Base-by-base conservation (phyloP, 108 stramenopile species). In the Pseudonitzschia pungens region DNA sequence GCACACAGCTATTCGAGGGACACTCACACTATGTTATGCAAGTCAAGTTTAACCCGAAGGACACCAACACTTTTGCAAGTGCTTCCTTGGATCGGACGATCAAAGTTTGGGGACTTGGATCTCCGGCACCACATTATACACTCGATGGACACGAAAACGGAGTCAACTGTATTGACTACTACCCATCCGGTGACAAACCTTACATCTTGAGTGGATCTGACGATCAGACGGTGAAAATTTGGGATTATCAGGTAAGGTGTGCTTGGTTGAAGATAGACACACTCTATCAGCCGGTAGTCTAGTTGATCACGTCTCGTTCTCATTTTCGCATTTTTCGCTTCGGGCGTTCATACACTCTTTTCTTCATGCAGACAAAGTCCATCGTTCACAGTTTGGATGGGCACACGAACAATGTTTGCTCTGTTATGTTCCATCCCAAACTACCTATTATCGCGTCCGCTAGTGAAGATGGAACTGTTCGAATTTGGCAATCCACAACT, bases 1-100 rank as follows among this genome's bases (percentile, higher is more conserved):
- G 96, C 82, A 95, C 91, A 2, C 93, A 96, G 81, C 64, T 89
- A 65, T 98, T 96, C 68, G 99, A 98, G 80, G 99, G 99, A 44
- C 99, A 99, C 84, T 84, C 92, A 14, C 99, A 99, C 74, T 99
- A 99, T 67, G 99, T 99, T 64, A 99, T 99, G 99, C 96, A 96
- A 93, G 93, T 97, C 72, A 96, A 95, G 80, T 94, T 98, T 86
- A 99, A 99, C 79, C 97, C 96, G 65, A 98, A 98, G 85, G 99
- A 99, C 81, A 95, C 96, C 69, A 99, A 98, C 71, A 98, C 98
- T 50, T 99, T 99, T 70, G 99, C 99, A 12, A 89, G 87, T 21
- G 99, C 99, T 22, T 94, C 92, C 64, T 86, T 99, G 74, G 99
- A 99, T 90, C 77, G 96, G 57, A 81, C 89, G 68, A 94, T 97